Conservation (phyloP, 352 stramenopile genomes). For the Globisporangium perplexum region DNA sequence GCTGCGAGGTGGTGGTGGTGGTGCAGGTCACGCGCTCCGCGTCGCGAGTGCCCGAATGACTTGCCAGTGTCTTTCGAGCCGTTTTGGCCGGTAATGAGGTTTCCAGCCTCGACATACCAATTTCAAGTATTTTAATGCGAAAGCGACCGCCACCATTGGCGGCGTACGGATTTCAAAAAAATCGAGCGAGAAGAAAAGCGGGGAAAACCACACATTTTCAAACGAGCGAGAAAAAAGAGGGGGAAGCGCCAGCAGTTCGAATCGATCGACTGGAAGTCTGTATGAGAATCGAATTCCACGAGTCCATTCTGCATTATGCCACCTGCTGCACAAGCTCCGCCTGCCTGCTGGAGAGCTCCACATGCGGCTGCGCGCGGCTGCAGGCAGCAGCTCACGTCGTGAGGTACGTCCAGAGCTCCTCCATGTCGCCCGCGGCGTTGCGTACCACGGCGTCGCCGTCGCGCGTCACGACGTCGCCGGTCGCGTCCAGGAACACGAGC, state of each 20-base stretch:
- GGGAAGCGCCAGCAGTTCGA: neutral
- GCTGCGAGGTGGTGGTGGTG: neutral
- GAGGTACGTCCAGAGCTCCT: constrained; percentile 12
- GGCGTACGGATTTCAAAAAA: constrained; percentile 1
- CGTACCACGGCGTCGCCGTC: constrained; percentile 66
- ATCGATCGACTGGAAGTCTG: neutral
- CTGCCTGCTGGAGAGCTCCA: too few species aligned
- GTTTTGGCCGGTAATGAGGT: too few species aligned
- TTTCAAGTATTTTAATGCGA: too few species aligned
- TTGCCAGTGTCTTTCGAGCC: too few species aligned
- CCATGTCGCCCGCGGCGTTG: constrained; percentile 36
- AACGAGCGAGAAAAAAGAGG: neutral
- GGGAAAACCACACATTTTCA: neutral
- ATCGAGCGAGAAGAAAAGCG: neutral
- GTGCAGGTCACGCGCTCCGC: too few species aligned
- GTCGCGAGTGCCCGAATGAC: too few species aligned
- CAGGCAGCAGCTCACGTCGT: constrained; percentile 11
- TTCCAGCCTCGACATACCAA: too few species aligned
- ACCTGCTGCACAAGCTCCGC: neutral
- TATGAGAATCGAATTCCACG: neutral
- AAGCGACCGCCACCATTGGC: too few species aligned
- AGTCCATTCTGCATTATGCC: neutral
- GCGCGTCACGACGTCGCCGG: constrained; percentile 72
- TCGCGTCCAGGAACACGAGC: constrained; percentile 77
- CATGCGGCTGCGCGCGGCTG: too few species aligned